phyloP scores from a whole-genome alignment of 768 basidiomycete species.

The Hypholoma fasciculare region DNA sequence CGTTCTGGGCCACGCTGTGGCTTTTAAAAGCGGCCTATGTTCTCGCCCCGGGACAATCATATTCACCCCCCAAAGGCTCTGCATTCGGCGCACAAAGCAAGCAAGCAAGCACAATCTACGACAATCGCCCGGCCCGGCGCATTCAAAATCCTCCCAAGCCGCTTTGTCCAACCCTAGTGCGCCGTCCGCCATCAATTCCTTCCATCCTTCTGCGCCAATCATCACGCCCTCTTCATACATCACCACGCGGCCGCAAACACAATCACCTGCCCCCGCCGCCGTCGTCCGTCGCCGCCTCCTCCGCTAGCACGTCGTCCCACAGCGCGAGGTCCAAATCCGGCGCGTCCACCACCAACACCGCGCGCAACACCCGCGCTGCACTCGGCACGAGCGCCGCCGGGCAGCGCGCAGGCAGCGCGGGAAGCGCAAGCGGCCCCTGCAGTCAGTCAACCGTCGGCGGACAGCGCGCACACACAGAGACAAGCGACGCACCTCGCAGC shows the following conservation, averaged over 20 bases:
- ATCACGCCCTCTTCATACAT: constrained; percentile 3
- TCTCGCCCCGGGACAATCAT: too few relatives aligned
- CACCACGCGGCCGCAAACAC: background rate
- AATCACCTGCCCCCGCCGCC: too few relatives aligned
- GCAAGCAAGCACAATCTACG: background rate
- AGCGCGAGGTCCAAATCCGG: constrained; percentile 47
- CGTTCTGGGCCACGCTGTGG: background rate
- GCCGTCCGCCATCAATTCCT: constrained; percentile 5
- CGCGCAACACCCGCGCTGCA: constrained; percentile 49
- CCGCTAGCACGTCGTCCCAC: constrained; percentile 36
- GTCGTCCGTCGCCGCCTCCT: constrained; percentile 16
- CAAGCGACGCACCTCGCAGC: constrained; percentile 32
- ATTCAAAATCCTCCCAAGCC: constrained; percentile 14
- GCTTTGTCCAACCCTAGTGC: background rate
- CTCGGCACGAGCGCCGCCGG: constrained; percentile 37
- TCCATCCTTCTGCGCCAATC: constrained; percentile 10
- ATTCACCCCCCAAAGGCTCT: background rate
- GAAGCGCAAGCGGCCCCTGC: constrained; percentile 41
- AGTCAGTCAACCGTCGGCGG: background rate
- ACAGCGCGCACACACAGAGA: background rate
- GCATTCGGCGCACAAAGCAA: background rate
- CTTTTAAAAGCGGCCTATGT: too few relatives aligned
- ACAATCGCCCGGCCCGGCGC: constrained; percentile 21
- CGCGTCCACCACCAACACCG: constrained; percentile 48
- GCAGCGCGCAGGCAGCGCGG: constrained; percentile 40